Conservation (phyloP, 225 moss, liverwort and hornwort genomes). For the Climacium dendroides region DNA sequence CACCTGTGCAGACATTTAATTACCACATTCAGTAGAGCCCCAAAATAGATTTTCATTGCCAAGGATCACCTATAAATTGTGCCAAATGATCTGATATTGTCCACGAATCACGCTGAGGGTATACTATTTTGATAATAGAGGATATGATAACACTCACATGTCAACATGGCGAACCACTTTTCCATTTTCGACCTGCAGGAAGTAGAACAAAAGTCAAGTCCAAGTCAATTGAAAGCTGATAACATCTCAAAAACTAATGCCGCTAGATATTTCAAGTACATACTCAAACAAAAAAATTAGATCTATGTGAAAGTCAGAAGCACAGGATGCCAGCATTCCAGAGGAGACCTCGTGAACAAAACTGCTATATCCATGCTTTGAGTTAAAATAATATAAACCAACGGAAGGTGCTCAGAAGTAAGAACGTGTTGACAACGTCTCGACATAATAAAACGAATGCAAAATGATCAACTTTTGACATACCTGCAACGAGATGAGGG, state of each 20-base stretch:
- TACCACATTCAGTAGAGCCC: not conserved
- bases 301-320: not conserved
- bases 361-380: not conserved
- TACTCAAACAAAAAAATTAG: not conserved
- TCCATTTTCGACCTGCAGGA: constrained; percentile 56
- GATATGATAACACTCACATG: constrained; percentile 32
- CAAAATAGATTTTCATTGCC: not conserved
- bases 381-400: not conserved
- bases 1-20: constrained; percentile 9
- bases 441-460: not conserved
- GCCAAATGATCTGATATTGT: not conserved
- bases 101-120: not conserved
- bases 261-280: not conserved
- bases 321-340: not conserved
- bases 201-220: not conserved
- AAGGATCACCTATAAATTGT: not conserved
- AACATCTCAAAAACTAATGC: not conserved
- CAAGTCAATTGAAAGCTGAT: not conserved
- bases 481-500: constrained; percentile 73
- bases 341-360: not conserved
- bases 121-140: not conserved
- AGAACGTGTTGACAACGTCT: not conserved
- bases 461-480: not conserved
- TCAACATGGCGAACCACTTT: constrained; percentile 70
- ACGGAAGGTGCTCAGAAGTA: not conserved